A percentile compares a stretch with the other conserved stretches of the same genome.
Conservation (phyloP, 306 rosid species). For the Cicer bijugum region DNA sequence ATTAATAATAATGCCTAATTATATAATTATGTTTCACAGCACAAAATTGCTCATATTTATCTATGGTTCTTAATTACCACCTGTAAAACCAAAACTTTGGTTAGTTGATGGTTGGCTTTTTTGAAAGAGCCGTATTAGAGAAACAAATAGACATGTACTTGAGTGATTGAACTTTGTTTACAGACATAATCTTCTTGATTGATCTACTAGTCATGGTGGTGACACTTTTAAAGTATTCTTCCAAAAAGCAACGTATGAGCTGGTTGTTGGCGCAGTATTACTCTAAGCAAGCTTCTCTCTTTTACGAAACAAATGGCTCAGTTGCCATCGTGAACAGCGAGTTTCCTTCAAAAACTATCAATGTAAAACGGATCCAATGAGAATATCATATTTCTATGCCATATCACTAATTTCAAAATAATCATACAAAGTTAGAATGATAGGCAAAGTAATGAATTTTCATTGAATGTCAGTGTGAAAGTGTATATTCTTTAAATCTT, state of each 20-base stretch:
- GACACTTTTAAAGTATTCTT: background rate
- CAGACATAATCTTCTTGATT: background rate
- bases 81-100: constrained; percentile 3
- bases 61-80: background rate
- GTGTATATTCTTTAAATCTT: no score
- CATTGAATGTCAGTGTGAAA: no score
- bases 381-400: no score
- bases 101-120: constrained; percentile 7
- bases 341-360: no score
- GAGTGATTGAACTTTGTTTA: no score
- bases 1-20: background rate
- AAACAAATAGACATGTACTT: no score
- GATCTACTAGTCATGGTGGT: background rate
- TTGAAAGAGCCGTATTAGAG: background rate
- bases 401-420: no score
- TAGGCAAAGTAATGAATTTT: no score
- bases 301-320: no score
- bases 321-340: no score
- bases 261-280: background rate
- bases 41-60: constrained; percentile 8
- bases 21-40: background rate
- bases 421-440: no score
- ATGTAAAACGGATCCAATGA: no score
- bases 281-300: background rate
- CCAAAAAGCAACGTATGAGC: background rate